phyloP scores from a whole-genome alignment of 2,329 filamentous ascomycete genomes.

The Neofusicoccum kwambonambiense region DNA sequence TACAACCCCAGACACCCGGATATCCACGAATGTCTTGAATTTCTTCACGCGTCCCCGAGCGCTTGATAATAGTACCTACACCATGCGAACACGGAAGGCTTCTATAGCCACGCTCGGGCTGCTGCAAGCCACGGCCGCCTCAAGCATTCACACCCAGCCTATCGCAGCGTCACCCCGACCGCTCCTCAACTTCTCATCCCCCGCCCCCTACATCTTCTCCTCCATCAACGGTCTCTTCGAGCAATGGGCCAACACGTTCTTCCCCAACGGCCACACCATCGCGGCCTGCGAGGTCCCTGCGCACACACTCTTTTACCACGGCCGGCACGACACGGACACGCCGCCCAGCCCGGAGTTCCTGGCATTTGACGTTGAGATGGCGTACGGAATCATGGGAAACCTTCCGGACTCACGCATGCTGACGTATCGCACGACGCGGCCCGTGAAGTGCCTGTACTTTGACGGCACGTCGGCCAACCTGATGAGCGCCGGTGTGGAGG shows the following conservation, averaged over 20 bases:
- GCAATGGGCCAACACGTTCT: constrained; percentile 54
- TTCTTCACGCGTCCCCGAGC: neutral
- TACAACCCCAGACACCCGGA: neutral
- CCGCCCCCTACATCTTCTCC: constrained; percentile 50
- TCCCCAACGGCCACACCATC: constrained; percentile 51
- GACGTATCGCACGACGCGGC: constrained; percentile 49
- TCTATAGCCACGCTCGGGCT: neutral
- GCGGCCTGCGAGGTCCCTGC: constrained; percentile 48
- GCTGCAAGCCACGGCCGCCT: neutral
- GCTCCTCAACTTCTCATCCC: constrained; percentile 48
- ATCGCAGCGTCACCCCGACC: neutral
- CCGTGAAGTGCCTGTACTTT: constrained; percentile 48
- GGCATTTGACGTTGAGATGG: constrained; percentile 54
- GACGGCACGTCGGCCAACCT: constrained; percentile 52
- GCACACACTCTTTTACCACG: constrained; percentile 52
- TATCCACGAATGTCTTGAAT: neutral
- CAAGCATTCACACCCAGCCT: neutral
- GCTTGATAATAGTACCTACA: neutral
- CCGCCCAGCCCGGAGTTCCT: constrained; percentile 54
- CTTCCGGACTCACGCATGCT: constrained; percentile 46
- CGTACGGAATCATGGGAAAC: constrained; percentile 54
- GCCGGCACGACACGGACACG: constrained; percentile 40
- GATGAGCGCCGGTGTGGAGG: constrained; percentile 48
- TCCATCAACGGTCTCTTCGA: constrained; percentile 48
- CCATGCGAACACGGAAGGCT: neutral